phyloP scores from a whole-genome alignment of 2,329 filamentous ascomycete species.

The Cyphellophora attinorum region DNA sequence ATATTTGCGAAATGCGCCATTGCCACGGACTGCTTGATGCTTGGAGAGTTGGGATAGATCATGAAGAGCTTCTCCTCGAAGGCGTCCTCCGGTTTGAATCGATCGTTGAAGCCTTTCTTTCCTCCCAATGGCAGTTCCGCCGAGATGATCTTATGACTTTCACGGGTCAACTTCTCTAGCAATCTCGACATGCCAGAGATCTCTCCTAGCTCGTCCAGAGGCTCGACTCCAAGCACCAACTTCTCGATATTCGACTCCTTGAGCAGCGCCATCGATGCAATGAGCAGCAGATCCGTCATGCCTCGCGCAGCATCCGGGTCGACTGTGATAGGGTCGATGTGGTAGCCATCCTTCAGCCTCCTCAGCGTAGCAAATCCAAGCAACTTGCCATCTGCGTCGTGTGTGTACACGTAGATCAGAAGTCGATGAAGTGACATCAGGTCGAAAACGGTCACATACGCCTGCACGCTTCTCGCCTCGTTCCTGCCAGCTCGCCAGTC shows the following conservation, averaged over 20 bases:
- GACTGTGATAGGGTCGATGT: conserved; percentile 32
- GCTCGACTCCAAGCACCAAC: conserved; percentile 31
- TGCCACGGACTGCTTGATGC: conserved; percentile 23
- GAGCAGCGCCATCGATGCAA: conserved; percentile 28
- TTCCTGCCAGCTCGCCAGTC: conserved; percentile 29
- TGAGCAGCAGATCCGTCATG: conserved; percentile 29
- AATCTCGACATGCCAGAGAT: conserved; percentile 23
- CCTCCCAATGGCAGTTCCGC: conserved; percentile 25
- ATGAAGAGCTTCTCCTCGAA: conserved; percentile 26
- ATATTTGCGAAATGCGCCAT: conserved; percentile 32
- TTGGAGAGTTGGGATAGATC: conserved; percentile 26
- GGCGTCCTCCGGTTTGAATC: conserved; percentile 25
- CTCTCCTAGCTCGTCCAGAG: conserved; percentile 22
- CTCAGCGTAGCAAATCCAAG: conserved; percentile 32
- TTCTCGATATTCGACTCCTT: conserved; percentile 24
- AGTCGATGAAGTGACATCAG: conserved; percentile 27
- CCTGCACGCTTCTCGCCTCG: conserved; percentile 21
- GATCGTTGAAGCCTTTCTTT: conserved; percentile 32
- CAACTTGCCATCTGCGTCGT: conserved; percentile 19
- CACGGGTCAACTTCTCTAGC: conserved; percentile 21
- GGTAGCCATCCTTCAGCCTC: conserved; percentile 28
- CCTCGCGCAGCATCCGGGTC: conserved; percentile 25
- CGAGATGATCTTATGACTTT: conserved; percentile 24
- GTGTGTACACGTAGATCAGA: conserved; percentile 33
- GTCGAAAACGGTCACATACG: conserved; percentile 33